Base-by-base conservation (phyloP, 2,329 filamentous ascomycete genomes). In the Herpotrichia juniperi region DNA sequence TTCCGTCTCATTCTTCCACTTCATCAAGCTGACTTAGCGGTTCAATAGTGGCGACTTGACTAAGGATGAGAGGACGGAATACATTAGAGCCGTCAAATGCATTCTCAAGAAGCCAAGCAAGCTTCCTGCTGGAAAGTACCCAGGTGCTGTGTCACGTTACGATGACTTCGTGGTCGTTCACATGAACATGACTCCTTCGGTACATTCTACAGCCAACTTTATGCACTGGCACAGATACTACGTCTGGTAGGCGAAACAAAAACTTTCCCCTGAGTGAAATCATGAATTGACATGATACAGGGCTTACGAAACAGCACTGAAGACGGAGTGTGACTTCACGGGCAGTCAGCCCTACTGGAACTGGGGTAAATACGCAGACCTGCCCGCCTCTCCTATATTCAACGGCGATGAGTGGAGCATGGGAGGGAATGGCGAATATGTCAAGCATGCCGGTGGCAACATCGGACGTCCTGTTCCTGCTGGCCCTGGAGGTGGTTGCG, bases 401-500 rank as follows among this genome's bases (percentile, higher is more conserved):
- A 80, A 83, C 59, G 83, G 83, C 44, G 79, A 78, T 57, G 78
- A 77, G 34, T 80, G 76, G 57, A 73, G 76, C 45, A 67, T 72
- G 63, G 61, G 78, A 22, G 79, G 80, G n/a, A 80, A 83, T 51
- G 81, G 79, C 3, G 75, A 62, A 58, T 67, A 46, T 35, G 52
- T 68, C 3, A 28, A 53, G 22, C 60, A 67, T 49, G 46, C 48
- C 10, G 58, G 62, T 11, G 44, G 31, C 1, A 12, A 67, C 16
- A 54, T 64, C n/a, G 53, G 55, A 63, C 49, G 60, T 48, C 42
- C 42, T 2, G 62, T 80, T 17, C 80, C 78, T 1, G 76, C 76
- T 1, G 83, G 81, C 12, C 74, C 76, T 0, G 83, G 83, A 10
- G 83, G 83, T n/a, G 83, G 83, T 3, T 85, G 82, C 63, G 75